A percentile compares a stretch with the other conserved stretches of the same genome.
phyloP scores from a whole-genome alignment of 139 green algal genomes.

The Astrephomene gubernaculifera region DNA sequence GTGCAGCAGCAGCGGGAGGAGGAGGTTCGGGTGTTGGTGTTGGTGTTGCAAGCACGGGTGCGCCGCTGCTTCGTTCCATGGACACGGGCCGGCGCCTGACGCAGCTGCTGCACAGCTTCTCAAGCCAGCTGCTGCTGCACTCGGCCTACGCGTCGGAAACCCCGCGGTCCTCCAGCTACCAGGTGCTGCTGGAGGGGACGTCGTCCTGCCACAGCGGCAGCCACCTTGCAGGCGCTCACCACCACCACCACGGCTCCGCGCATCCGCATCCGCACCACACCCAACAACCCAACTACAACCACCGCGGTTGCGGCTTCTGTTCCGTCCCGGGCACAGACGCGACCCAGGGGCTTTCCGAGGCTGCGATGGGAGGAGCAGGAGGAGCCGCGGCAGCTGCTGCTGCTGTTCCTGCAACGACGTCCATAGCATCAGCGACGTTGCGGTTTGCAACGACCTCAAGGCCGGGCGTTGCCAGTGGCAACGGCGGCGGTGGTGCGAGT shows the following conservation, averaged over 20 bases:
- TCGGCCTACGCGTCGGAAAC: not conserved
- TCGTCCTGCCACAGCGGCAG: not conserved
- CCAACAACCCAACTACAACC: too few relatives aligned
- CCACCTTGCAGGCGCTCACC: not conserved
- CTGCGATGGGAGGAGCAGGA: too few relatives aligned
- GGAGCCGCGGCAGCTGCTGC: not conserved
- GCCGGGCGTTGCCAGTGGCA: not conserved
- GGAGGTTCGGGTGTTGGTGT: too few relatives aligned
- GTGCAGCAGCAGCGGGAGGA: too few relatives aligned
- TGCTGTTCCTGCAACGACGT: not conserved
- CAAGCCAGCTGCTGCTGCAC: not conserved
- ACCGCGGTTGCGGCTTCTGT: too few relatives aligned
- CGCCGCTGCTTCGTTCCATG: not conserved
- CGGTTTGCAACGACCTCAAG: not conserved
- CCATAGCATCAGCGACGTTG: not conserved
- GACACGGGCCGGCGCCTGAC: not conserved
- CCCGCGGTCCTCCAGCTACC: not conserved
- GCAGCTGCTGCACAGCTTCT: slow-evolving; percentile 13
- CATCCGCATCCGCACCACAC: not conserved
- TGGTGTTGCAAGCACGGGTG: too few relatives aligned
- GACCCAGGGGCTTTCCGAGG: not conserved
- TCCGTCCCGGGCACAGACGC: not conserved
- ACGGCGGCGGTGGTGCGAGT: not conserved
- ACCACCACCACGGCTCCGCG: not conserved
- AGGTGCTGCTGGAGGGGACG: not conserved